Base-by-base conservation (phyloP, 345 rosid species). In the Populus euphratica region DNA sequence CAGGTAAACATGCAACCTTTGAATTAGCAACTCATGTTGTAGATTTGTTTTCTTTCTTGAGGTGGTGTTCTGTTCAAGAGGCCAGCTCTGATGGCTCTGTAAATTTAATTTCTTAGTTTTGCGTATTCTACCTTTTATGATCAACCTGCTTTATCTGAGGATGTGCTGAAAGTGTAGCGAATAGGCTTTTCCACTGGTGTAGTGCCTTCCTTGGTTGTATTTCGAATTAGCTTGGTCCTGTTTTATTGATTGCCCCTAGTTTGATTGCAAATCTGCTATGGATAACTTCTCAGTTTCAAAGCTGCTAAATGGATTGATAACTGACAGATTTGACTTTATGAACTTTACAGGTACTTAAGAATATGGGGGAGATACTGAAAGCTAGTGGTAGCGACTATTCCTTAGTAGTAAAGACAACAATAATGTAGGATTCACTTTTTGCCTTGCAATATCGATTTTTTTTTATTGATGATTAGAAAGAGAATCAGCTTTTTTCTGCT, bases 341-440 rank as follows among this genome's bases (percentile, higher is more conserved):
- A 71, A n/a, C 35, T 59, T n/a, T 44, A 17, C 78, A 88, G 91
- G 76, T 88, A 36, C 82, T 90, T 1, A 90, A 87, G 78, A 90
- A 90, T 33, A 88, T 90, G 86, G 92, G 94, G 39, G 89, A 87
- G 79, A 90, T 90, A 73, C 80, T 90, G 62, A 89, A 89, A 80
- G 88, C 90, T 52, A 80, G 90, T 63, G 90, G 94, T 68, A 84
- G 87, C 56, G 85, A 85, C 81, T 88, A 86, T 75, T 86, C 89
- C 63, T 85, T 81, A 1, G 89, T 88, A 39, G 89, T 88, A 43
- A 90, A 90, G 88, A 90, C 92, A 44, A 90, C 92, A 8, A 90
- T 90, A 23, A 81, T 90, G 94, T 88, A 83, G 73, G 63, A 31
- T 12, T 70, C 67, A 49, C 64, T 49, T 41, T 50, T 47, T 56